phyloP scores from a whole-genome alignment of 345 rosid species.

The Murraya paniculata region DNA sequence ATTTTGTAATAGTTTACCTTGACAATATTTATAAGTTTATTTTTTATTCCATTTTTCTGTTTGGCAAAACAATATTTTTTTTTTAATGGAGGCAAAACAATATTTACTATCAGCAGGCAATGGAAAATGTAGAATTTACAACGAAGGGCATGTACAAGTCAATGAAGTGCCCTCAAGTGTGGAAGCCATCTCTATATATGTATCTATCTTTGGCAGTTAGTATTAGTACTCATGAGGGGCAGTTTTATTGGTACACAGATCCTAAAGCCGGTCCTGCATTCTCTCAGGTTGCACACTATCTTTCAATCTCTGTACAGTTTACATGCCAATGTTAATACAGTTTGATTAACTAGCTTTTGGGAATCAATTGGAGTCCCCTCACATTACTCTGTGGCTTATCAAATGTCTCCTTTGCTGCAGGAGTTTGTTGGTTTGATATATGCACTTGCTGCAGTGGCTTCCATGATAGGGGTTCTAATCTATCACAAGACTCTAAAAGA shows the following conservation, averaged over 20 bases:
- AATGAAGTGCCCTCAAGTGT: conserved; percentile 66
- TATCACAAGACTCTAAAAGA: conserved; percentile 69
- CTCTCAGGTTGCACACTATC: conserved; percentile 48
- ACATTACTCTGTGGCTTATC: background rate
- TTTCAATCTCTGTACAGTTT: background rate
- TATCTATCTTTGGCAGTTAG: conserved; percentile 70
- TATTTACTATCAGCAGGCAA: conserved; percentile 29
- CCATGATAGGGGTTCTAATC: conserved; percentile 69
- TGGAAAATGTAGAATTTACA: conserved; percentile 43
- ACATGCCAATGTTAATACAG: background rate
- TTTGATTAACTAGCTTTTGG: background rate
- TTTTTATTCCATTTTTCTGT: background rate
- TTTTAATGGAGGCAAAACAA: background rate
- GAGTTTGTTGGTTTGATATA: conserved; percentile 65
- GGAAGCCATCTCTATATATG: conserved; percentile 88
- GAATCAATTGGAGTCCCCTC: background rate
- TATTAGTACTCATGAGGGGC: conserved; percentile 79
- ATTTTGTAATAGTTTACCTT: background rate
- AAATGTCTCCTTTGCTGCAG: conserved; percentile 22
- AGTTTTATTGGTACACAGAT: conserved; percentile 83
- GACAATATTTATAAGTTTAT: background rate
- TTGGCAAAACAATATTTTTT: background rate
- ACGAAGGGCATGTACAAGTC: conserved; percentile 53
- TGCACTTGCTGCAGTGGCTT: conserved; percentile 72
- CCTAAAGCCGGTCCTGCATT: conserved; percentile 76